phyloP scores from a whole-genome alignment of 2,329 filamentous ascomycete genomes.

The Fusarium neocosmosporiellum region DNA sequence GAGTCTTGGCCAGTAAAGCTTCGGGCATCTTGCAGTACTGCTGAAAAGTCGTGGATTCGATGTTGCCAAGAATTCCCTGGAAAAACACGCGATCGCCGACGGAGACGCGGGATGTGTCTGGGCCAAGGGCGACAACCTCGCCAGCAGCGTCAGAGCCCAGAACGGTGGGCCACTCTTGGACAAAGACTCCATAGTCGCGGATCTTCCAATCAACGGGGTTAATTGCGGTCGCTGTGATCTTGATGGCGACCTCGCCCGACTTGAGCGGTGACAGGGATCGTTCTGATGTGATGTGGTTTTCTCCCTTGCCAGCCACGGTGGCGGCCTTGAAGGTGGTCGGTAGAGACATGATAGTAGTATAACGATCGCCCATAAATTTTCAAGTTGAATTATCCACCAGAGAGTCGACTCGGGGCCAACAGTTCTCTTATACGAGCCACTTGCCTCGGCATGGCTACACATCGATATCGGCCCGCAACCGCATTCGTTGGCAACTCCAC shows the following conservation, averaged over 20 bases:
- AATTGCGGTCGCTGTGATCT: constrained; percentile 43
- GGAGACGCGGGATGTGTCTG: constrained; percentile 7
- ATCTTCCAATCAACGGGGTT: constrained; percentile 52
- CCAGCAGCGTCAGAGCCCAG: constrained; percentile 31
- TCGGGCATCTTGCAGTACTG: constrained; percentile 51
- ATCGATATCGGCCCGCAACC: not conserved
- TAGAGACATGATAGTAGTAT: not conserved
- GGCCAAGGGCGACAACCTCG: constrained; percentile 3
- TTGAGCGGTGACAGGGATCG: not conserved
- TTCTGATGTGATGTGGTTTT: not conserved
- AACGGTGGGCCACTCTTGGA: constrained; percentile 27
- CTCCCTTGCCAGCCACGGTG: not conserved
- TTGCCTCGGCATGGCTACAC: not conserved
- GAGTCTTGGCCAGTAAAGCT: constrained; percentile 47
- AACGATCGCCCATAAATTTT: not conserved
- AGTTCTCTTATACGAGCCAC: not conserved
- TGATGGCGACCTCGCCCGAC: constrained; percentile 6
- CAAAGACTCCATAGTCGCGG: constrained; percentile 42
- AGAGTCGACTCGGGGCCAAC: not conserved
- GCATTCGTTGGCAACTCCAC: not conserved
- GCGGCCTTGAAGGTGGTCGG: constrained; percentile 5
- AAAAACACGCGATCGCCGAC: constrained; percentile 46
- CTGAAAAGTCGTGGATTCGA: constrained; percentile 49
- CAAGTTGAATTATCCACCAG: not conserved
- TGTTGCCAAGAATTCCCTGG: constrained; percentile 47